Conservation (phyloP, 495 filamentous ascomycete species). For the Penicillium herquei region DNA sequence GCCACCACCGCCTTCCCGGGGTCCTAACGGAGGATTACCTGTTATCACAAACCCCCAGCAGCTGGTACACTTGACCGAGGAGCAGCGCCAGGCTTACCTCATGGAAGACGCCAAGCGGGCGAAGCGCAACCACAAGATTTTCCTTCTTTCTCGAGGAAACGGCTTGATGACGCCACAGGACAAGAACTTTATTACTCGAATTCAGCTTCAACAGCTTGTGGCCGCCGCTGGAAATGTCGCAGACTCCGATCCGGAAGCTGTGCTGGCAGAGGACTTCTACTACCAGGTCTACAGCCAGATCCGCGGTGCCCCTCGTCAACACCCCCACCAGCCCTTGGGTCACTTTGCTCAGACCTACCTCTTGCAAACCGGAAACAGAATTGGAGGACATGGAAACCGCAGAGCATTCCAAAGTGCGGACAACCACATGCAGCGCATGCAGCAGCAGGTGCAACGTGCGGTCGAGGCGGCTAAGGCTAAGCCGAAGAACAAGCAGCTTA, state of each 20-base stretch:
- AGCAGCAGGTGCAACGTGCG: constrained; percentile 95
- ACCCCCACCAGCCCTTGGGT: constrained; percentile 85
- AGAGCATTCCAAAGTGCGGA: constrained; percentile 75
- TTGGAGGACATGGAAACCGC: constrained; percentile 60
- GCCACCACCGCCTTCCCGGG: constrained; percentile 24
- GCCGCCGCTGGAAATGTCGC: constrained; percentile 83
- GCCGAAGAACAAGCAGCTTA: constrained; percentile 97
- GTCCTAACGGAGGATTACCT: constrained; percentile 37
- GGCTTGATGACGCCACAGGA: constrained; percentile 98
- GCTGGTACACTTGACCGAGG: constrained; percentile 72
- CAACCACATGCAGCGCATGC: constrained; percentile 98
- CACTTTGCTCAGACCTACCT: constrained; percentile 98
- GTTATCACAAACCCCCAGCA: constrained; percentile 70
- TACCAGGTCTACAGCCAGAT: constrained; percentile 97
- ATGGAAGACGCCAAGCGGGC: constrained; percentile 91
- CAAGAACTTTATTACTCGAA: constrained; percentile 98
- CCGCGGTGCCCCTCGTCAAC: constrained; percentile 78
- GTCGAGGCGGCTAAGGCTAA: constrained; percentile 96
- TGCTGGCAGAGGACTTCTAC: constrained; percentile 91
- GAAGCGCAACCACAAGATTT: constrained; percentile 98
- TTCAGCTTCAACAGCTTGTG: constrained; percentile 94
- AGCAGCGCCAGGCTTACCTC: constrained; percentile 73
- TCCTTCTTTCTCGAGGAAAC: constrained; percentile 87
- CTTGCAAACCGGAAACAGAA: constrained; percentile 81
- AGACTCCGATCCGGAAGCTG: constrained; percentile 74